Evolutionary conservation across 805 yeast genomes (phyloP), one percentile per base, ranked within the genome.

Genomic region (Hanseniaspora lachancei): DNA sequence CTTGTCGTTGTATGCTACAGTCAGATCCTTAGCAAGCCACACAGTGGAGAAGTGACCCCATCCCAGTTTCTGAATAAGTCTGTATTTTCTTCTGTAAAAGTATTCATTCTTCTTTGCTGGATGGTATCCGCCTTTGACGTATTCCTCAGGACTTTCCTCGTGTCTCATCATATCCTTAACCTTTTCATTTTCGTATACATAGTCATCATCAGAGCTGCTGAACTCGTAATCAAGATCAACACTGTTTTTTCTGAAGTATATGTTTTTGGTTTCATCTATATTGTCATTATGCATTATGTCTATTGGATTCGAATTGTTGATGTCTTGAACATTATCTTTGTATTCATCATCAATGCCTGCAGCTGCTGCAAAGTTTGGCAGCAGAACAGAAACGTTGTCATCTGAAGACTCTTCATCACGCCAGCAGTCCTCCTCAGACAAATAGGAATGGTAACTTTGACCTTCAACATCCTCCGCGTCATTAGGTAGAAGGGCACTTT

Each of bases 41-140:
- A 87, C 97, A 0, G 96, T 93, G 29, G 95, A 84, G 66, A 93
- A 93, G 70, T 93, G 97, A 38, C 99, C 99, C 99, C 99, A 93
- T 0, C 99, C 99, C 4, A 93, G 73, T 66, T 93, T 93, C 58
- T 97, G 78, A 34, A 86, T 89, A 49, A 93, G 70, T 1, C 82
- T 75, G 67, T 93, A 93, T 58, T 86, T 78, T 20, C 80, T 80
- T 56, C 84, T 74, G 62, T 87, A 85, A 68, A 84, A 91, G 23
- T 70, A 70, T 66, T 95, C 98, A 6, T 97, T 97, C 50, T 88
- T 80, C 60, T 70, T 80, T 13, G 95, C 93, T 0, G 98, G 96
- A 65, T 93, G 98, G 67, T 93, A 93, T 0, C 99, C 99, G 24
- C 97, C 97, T 10, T 82, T 80, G 57, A 80, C 80, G 68, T 93